Conservation (phyloP, 305 asterid genomes). For the Fraxinus floribunda region DNA sequence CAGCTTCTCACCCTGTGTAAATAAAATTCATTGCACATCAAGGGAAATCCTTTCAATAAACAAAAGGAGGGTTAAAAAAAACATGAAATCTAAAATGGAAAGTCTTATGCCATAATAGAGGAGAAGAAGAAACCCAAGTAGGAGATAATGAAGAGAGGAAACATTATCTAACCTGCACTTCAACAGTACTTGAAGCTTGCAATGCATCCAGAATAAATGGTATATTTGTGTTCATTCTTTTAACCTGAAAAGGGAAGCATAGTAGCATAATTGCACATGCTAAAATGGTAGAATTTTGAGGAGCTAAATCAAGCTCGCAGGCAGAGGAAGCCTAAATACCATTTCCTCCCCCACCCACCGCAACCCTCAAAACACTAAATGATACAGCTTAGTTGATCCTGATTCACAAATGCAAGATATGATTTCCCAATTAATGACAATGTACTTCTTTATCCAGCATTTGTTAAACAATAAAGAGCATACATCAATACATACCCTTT, state of each 20-base stretch:
- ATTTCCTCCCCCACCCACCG: not conserved
- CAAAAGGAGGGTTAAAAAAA: not conserved
- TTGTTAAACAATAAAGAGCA: conserved; percentile 12
- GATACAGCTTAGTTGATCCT: not conserved
- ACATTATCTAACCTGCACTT: conserved; percentile 64
- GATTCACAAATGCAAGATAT: not conserved
- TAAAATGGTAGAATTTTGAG: conserved; percentile 15
- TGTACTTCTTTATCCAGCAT: not conserved
- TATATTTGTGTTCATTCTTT: conserved; percentile 63
- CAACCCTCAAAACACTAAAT: not conserved
- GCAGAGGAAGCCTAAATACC: conserved; percentile 6
- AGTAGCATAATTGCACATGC: conserved; percentile 2
- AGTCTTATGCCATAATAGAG: not conserved
- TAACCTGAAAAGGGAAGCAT: conserved; percentile 54
- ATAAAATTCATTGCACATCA: conserved; percentile 19
- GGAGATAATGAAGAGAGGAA: conserved; percentile 14
- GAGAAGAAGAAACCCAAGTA: conserved; percentile 2
- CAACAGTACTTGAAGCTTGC: conserved; percentile 70
- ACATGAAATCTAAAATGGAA: not conserved
- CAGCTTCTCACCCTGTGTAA: conserved; percentile 43
- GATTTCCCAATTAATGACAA: not conserved
- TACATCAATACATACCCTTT: conserved; percentile 52
- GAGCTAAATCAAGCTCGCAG: conserved; percentile 11
- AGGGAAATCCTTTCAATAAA: conserved; percentile 18
- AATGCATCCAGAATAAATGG: conserved; percentile 71